Base-by-base conservation (phyloP, 1,284 basidiomycete species). In the Cryptococcus maquisensis region DNA sequence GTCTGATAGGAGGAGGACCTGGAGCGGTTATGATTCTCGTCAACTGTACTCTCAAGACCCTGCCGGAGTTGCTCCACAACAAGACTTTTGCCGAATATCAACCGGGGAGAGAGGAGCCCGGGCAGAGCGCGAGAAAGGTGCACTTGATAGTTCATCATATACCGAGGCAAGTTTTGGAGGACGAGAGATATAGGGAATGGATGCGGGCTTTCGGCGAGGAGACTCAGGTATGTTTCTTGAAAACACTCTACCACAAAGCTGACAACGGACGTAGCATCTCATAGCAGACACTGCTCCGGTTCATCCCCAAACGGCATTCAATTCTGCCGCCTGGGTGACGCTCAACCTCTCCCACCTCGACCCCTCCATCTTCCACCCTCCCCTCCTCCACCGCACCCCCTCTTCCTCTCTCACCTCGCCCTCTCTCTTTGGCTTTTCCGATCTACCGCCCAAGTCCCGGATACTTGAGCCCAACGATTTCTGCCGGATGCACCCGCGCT, bases 291-390 rank as follows among this genome's bases (percentile, higher is more conserved):
- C 79, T 35, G 78, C 82, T 56, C 78, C 85, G 52, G 77, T 78
- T 40, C 75, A 84, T 4, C 83, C 95, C 73, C 83, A 81, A 4
- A 78, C 89, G 23, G 84, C 85, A 15, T 94, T 90, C 67, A 86
- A 84, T 0, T 86, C 84, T 21, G 82, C 86, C 9, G 86, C 86
- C 2, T 84, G 83, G 63, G 83, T 84, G 56, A 85, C 88, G 51
- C 79, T 90, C 18, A 81, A 84, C 42, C 79, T 96, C 5, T 84
- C 83, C 59, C 77, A 85, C 54, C 77, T 96, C 35, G 88, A 96
- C 65, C 60, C 80, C 0, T 71, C 81, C 1, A 83, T 94, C 64
- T 97, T 96, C 24, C 47, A 21, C 35, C 32, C 78, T 81, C 82
- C 0, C 87, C 86, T 0, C 79, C 84, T 65, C 81, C 39, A 61